Percentiles rank a stretch among this genome's conserved stretches.
Evolutionary conservation across 768 basidiomycete genomes (phyloP).

Genomic region (Pisolithus microcarpus): DNA sequence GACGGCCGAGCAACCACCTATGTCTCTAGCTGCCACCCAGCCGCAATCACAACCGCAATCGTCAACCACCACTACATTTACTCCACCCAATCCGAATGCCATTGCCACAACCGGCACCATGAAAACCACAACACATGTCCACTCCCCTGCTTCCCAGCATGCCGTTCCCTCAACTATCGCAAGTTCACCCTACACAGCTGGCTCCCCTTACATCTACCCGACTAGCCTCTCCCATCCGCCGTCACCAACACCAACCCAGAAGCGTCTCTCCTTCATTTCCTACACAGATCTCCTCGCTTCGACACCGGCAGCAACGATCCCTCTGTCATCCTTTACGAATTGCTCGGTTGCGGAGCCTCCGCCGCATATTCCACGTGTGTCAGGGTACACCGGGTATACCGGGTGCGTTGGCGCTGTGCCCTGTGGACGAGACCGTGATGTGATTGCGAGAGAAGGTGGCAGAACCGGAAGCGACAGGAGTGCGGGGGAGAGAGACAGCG

Average conservation of each 20-base stretch:
- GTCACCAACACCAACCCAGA: conserved; percentile 44
- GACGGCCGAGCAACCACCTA: conserved; percentile 23
- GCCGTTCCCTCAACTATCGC: neutral
- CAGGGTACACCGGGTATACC: conserved; percentile 31
- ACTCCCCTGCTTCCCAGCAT: neutral
- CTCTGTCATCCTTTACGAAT: conserved; percentile 67
- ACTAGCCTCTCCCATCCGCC: conserved; percentile 30
- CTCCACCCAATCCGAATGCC: conserved; percentile 7
- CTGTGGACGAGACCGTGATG: neutral
- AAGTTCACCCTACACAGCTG: neutral
- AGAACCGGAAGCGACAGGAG: neutral
- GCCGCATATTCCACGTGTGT: conserved; percentile 65
- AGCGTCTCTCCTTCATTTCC: conserved; percentile 84
- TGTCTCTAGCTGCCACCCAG: conserved; percentile 16
- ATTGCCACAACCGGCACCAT: conserved; percentile 13
- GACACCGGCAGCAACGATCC: conserved; percentile 63
- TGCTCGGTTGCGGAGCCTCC: conserved; percentile 55
- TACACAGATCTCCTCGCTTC: conserved; percentile 80
- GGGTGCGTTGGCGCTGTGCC: neutral
- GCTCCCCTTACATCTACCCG: conserved; percentile 19
- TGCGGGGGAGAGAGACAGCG: conserved; percentile 33
- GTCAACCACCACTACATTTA: conserved; percentile 12
- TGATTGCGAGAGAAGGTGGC: neutral
- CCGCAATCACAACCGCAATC: conserved; percentile 9
- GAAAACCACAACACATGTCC: conserved; percentile 11